Evolutionary conservation across 805 yeast species (phyloP).

Genomic region (Saturnispora besseyi): DNA sequence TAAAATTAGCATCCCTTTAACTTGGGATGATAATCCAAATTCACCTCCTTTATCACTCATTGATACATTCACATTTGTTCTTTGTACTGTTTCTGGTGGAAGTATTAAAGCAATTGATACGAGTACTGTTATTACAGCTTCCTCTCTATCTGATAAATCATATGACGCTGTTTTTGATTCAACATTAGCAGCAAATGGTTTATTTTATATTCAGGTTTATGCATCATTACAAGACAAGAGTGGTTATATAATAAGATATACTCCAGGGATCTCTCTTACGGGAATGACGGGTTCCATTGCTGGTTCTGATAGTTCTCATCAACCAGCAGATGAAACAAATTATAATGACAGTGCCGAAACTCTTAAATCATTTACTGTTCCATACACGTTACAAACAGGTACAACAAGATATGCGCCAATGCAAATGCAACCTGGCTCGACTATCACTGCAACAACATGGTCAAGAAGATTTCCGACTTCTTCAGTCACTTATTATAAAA

Average conservation of each 20-base stretch:
- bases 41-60: constrained; percentile 39
- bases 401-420: constrained; percentile 77
- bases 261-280: constrained; percentile 52
- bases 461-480: constrained; percentile 59
- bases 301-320: constrained; percentile 41
- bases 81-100: constrained; percentile 62
- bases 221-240: constrained; percentile 33
- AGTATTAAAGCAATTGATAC: constrained; percentile 34
- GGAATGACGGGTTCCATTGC: constrained; percentile 62
- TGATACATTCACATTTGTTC: constrained; percentile 37
- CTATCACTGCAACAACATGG: constrained; percentile 60
- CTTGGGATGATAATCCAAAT: constrained; percentile 51
- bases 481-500: constrained; percentile 50
- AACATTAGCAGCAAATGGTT: constrained; percentile 49
- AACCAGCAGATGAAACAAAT: constrained; percentile 34
- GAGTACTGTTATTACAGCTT: constrained; percentile 25
- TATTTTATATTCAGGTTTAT: constrained; percentile 62
- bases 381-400: constrained; percentile 78
- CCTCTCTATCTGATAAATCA: constrained; percentile 25
- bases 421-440: constrained; percentile 80
- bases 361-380: constrained; percentile 49
- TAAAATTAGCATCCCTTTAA: constrained; percentile 29
- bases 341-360: constrained; percentile 26
- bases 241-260: constrained; percentile 54
- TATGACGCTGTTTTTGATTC: constrained; percentile 39